Base-by-base conservation (phyloP, 495 filamentous ascomycete species). In the Pyrenula massariospora region DNA sequence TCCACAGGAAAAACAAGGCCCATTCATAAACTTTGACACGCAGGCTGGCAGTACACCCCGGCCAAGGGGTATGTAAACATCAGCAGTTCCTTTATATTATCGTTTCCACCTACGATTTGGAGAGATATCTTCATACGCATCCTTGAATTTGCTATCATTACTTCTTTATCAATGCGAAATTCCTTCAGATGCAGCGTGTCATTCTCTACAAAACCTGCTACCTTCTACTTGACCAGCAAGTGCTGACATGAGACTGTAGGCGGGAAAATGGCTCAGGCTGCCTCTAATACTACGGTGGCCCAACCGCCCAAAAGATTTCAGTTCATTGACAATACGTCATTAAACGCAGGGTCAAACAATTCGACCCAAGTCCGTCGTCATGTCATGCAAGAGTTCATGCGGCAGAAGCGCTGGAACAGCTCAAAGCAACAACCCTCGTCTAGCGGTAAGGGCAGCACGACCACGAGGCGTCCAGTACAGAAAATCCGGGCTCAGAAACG, bases 351-450 rank as follows among this genome's bases (percentile, higher is more conserved):
- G 8, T 52, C 50, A 10, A 65, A 62, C 54, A 75, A 73, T 42
- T 53, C 72, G 53, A 75, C 70, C 0, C 70, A 70, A 56, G 72
- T 75, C 23, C 73, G 73, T 49, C 70, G 71, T 15, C 72, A 75
- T 72, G 72, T 75, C 2, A 75, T 73, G 72, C 69, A 75, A 57
- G 70, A 75, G 42, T 73, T 69, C 58, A 73, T 73, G 65, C 72
- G 71, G 42, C 71, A 73, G 52, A 75, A 73, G 58, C 69, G 61
- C 12, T 52, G 50, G 50, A 59, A 65, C 8, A 64, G 61, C 31
- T 61, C 42, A 1, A 57, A 56, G 50, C 58, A 59, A 22, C 52
- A 58, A 49, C 48, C 55, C 15, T 2, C 21, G 15, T 20, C 36
- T 11, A 20, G 8, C n/a, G 22, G 22, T 8, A 24, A 52, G 19